Evolutionary conservation across 2,329 filamentous ascomycete genomes (phyloP).

Genomic region (Sporothrix globosa): DNA sequence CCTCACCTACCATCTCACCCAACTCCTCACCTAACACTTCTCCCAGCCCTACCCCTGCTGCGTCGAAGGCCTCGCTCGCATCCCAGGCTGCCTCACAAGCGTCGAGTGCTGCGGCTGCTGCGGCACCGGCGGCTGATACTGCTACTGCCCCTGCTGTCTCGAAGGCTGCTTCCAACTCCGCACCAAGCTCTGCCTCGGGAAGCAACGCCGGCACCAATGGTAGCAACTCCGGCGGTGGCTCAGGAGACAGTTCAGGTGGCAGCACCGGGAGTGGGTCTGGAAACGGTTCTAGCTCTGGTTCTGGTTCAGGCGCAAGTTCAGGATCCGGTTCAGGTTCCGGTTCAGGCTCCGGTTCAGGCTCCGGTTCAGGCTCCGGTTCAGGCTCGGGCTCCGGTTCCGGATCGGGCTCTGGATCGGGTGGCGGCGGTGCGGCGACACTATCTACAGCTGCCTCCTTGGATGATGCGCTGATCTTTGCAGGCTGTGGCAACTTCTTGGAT

Average conservation of each 20-base stretch:
- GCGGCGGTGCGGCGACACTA: slow-evolving; percentile 23
- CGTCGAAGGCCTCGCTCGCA: background rate
- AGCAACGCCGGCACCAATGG: background rate
- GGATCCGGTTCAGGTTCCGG: background rate
- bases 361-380: background rate
- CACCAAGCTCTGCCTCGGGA: background rate
- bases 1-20: no score
- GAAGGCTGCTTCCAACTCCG: background rate
- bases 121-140: background rate
- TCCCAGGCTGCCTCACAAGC: slow-evolving; percentile 11
- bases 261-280: background rate
- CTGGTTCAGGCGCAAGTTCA: background rate
- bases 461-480: slow-evolving; percentile 33
- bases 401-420: slow-evolving; percentile 1
- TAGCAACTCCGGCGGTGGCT: background rate
- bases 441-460: slow-evolving; percentile 28
- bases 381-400: background rate
- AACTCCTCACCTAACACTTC: background rate
- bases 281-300: slow-evolving; percentile 7
- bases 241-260: background rate
- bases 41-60: slow-evolving; percentile 2
- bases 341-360: background rate
- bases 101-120: background rate
- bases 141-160: background rate
- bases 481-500: slow-evolving; percentile 30